Base-by-base conservation (phyloP, 2,329 filamentous ascomycete genomes). In the Epichloe sibirici region DNA sequence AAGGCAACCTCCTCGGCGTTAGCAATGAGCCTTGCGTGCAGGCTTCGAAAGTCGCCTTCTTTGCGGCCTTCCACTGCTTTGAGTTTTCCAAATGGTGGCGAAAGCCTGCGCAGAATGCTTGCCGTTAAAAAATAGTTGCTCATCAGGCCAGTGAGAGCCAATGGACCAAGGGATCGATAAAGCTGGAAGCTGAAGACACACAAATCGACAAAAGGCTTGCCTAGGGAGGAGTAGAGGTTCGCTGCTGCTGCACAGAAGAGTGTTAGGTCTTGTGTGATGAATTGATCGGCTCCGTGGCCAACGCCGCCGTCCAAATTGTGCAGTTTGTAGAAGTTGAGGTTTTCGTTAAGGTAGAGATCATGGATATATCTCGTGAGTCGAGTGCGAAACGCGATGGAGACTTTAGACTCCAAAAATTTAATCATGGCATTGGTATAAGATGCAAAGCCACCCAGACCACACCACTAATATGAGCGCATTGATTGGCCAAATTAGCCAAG, bases 391-490 rank as follows among this genome's bases (percentile, higher is more conserved):
- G 94, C 91, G 59, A 98, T 98, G 6, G 91, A 95, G 51, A 98
- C 90, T 73, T 98, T 98, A 49, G 88, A 91, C 69, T 98, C 91
- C 57, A 98, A 78, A 70, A 88, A 98, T 69, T 97, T 97, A 75
- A 98, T 98, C 86, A 94, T 96, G 51, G 91, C 90, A 68, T 98
- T 98, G 49, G 91, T 96, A 65, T 98, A 98, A 0, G 91, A 95
- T 8, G 90, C 91, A 57, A 97, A 83, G 2, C 87, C 88, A 43
- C 93, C 93, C 38, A 98, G 84, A 3, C 91, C 90, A 58, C 90
- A 90, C 93, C 93, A 98, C 75, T 82, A 49, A 45, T 48, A 57
- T 39, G 31, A 51, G 45, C 40, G 46, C 56, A 40, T 55, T 21
- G 15, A n/a, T 9, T 12, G 43, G 34, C 1, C 5, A 6, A 38